phyloP scores from a whole-genome alignment of 495 filamentous ascomycete genomes.

The Penicillium soppii region DNA sequence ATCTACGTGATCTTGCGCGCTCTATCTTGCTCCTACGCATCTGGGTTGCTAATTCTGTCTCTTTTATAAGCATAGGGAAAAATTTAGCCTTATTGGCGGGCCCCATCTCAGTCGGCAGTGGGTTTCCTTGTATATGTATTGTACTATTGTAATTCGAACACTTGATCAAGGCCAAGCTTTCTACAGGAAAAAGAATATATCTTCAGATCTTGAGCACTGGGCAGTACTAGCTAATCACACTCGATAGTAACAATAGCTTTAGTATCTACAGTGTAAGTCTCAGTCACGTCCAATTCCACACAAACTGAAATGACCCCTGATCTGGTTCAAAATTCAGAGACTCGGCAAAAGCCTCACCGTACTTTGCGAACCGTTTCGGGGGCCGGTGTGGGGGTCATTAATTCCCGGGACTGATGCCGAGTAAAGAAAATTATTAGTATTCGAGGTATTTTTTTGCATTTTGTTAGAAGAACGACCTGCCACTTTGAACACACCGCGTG shows the following conservation, averaged over 20 bases:
- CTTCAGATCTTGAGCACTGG: background rate
- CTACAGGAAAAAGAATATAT: background rate
- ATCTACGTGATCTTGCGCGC: slow-evolving; percentile 11
- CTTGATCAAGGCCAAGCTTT: slow-evolving; percentile 3
- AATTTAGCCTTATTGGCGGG: slow-evolving; percentile 1
- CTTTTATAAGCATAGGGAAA: background rate
- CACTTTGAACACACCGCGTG: slow-evolving; percentile 19
- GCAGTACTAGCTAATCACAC: too few species aligned
- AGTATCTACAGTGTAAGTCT: background rate
- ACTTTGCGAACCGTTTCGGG: slow-evolving; percentile 19
- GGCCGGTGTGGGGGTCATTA: slow-evolving; percentile 15
- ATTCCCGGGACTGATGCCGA: slow-evolving; percentile 26
- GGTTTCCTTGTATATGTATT: background rate
- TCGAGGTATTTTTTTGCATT: slow-evolving; percentile 1
- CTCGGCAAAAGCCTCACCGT: slow-evolving; percentile 26
- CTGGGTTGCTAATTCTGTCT: background rate
- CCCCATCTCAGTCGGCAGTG: slow-evolving; percentile 2
- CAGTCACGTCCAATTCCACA: background rate
- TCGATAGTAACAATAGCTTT: background rate
- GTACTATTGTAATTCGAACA: background rate
- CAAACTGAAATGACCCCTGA: slow-evolving; percentile 4
- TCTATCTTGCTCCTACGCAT: slow-evolving; percentile 5
- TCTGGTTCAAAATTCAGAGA: background rate
- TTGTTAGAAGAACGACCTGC: slow-evolving; percentile 6
- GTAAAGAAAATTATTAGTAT: too few species aligned